phyloP scores from a whole-genome alignment of 164 flowering plant genomes.

The Brasenia schreberi region DNA sequence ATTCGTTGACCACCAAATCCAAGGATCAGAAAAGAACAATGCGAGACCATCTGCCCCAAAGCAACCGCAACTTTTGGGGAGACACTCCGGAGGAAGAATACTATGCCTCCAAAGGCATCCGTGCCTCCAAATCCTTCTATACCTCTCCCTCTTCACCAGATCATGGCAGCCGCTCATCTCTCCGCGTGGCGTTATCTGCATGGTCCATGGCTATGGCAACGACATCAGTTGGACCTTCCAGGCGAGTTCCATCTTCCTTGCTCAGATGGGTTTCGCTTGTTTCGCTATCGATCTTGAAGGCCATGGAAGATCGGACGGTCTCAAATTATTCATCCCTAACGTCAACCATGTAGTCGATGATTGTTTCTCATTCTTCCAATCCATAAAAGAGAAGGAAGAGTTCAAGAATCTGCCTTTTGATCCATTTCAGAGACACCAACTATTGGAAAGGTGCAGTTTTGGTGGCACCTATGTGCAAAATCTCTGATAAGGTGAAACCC shows the following conservation, averaged over 20 bases:
- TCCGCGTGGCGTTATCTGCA: conserved; percentile 58
- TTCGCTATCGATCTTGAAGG: conserved; percentile 78
- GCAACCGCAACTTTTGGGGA: conserved; percentile 53
- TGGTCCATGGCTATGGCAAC: conserved; percentile 92
- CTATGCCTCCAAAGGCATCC: conserved; percentile 42
- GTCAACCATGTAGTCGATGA: conserved; percentile 51
- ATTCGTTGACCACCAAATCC: too few relatives aligned
- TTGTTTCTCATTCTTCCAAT: conserved; percentile 47
- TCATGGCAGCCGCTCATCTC: conserved; percentile 56
- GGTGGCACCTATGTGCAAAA: conserved; percentile 80
- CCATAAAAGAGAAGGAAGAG: conserved; percentile 16
- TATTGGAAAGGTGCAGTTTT: conserved; percentile 47
- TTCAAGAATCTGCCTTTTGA: conserved; percentile 44
- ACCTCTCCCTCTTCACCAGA: conserved; percentile 67
- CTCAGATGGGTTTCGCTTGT: conserved; percentile 64
- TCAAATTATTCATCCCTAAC: conserved; percentile 59
- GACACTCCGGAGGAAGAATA: conserved; percentile 43
- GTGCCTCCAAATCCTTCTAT: conserved; percentile 37
- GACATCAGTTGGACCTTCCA: conserved; percentile 91
- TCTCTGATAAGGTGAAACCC: conserved; percentile 69
- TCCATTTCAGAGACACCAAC: conserved; percentile 28
- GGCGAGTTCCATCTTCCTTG: conserved; percentile 63
- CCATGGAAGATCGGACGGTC: conserved; percentile 75
- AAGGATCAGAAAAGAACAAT: too few relatives aligned
- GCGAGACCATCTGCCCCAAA: too few relatives aligned